Evolutionary conservation across 1,139 yeast species (phyloP).

Genomic region (Diutina catenulata): DNA sequence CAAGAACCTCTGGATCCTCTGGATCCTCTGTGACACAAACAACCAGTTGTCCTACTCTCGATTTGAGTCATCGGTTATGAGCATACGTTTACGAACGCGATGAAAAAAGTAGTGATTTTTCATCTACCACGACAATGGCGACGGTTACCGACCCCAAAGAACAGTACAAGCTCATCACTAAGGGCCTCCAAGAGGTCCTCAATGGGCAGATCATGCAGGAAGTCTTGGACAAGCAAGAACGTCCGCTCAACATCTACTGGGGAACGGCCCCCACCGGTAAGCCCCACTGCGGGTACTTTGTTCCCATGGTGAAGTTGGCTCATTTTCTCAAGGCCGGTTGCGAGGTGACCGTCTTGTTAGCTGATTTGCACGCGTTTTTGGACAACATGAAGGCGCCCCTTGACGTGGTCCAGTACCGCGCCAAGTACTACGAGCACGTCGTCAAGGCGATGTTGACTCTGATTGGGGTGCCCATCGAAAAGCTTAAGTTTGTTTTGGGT

Average conservation of each 20-base stretch:
- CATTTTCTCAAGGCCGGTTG: slow-evolving; percentile 94
- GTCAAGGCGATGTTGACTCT: slow-evolving; percentile 78
- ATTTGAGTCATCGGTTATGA: not conserved
- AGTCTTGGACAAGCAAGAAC: slow-evolving; percentile 66
- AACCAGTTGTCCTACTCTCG: too few species aligned
- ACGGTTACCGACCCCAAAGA: slow-evolving; percentile 18
- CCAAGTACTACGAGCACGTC: slow-evolving; percentile 73
- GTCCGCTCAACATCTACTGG: slow-evolving; percentile 88
- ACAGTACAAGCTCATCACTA: slow-evolving; percentile 68
- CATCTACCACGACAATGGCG: too few species aligned
- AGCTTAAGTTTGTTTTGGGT: slow-evolving; percentile 74
- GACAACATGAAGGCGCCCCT: slow-evolving; percentile 98
- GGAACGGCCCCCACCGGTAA: slow-evolving; percentile 87
- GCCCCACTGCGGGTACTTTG: slow-evolving; percentile 98
- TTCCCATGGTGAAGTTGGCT: slow-evolving; percentile 93
- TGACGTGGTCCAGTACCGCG: slow-evolving; percentile 82
- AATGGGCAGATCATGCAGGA: slow-evolving; percentile 82
- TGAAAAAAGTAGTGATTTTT: too few species aligned
- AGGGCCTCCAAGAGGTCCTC: slow-evolving; percentile 82
- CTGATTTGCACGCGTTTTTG: slow-evolving; percentile 95
- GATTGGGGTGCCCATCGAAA: slow-evolving; percentile 85
- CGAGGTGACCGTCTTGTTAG: slow-evolving; percentile 82
- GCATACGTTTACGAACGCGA: too few species aligned
- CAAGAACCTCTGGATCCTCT: too few species aligned
- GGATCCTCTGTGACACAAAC: too few species aligned